Evolutionary conservation across 2,329 filamentous ascomycete species (phyloP).

Genomic region (Aaosphaeria arxii): DNA sequence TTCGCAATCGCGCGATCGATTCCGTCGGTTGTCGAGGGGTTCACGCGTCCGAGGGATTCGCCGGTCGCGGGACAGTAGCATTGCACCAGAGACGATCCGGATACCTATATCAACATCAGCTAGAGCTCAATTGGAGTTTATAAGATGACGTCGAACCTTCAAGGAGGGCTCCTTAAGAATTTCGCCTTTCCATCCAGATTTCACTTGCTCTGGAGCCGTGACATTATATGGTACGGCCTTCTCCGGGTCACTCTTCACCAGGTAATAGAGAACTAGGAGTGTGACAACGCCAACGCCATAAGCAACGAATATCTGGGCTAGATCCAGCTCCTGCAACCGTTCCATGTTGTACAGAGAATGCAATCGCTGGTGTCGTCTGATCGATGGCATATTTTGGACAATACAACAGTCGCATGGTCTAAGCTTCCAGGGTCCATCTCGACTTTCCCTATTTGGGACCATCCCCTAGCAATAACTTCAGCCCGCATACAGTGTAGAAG

Average conservation of each 20-base stretch:
- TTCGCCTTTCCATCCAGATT: slow-evolving; percentile 51
- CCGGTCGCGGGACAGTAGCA: slow-evolving; percentile 91
- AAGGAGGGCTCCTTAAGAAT: slow-evolving; percentile 60
- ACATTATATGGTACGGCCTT: slow-evolving; percentile 59
- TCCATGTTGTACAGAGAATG: too few species aligned
- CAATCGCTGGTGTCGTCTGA: too few species aligned
- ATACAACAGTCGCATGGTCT: too few species aligned
- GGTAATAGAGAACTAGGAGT: neutral
- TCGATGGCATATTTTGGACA: too few species aligned
- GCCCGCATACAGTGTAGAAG: too few species aligned
- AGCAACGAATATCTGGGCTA: too few species aligned
- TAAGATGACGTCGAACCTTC: slow-evolving; percentile 44
- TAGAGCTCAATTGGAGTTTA: neutral
- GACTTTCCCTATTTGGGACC: too few species aligned
- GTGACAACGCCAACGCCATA: neutral
- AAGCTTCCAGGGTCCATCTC: too few species aligned
- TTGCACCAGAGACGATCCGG: slow-evolving; percentile 67
- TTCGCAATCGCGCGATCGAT: slow-evolving; percentile 77
- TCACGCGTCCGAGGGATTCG: slow-evolving; percentile 73
- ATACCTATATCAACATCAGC: slow-evolving; percentile 38
- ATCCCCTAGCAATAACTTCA: too few species aligned
- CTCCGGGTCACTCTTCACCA: slow-evolving; percentile 28
- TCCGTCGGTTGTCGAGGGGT: slow-evolving; percentile 70
- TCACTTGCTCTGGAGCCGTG: slow-evolving; percentile 59
- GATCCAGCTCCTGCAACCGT: too few species aligned